Evolutionary conservation across 2,329 filamentous ascomycete genomes (phyloP), one percentile per base, ranked within the genome.

Genomic region (Colletotrichum chrysophilum): DNA sequence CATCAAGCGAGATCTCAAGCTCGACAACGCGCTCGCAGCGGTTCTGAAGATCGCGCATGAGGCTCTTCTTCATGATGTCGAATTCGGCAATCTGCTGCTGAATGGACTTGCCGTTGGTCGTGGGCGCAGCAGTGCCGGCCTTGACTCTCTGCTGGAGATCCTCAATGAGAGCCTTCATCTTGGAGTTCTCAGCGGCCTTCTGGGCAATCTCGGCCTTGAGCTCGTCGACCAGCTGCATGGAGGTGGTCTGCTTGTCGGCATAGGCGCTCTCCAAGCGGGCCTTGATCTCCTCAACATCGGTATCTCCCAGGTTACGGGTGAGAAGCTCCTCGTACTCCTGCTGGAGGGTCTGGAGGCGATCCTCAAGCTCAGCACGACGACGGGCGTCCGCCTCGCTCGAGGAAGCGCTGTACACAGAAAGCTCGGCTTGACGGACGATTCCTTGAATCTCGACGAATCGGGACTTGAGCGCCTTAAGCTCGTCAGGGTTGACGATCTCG

Each of bases 31-130:
- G 94, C 88, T 99, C 97, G 85, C 97, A 99, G 77, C 97, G 94
- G 88, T 99, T 98, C 86, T 99, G 97, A 79, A 99, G 89, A 86
- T 99, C 97, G 74, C 97, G 95, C 97, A 99, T 99, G 79, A 99
- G 89, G 79, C 95, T 98, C 92, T 99, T 99, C 93, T 99, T 99
- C 96, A 99, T 99, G 75, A 95, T 94, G 85, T 99, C 97, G 80
- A 99, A 99, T 84, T 99, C 97, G 74, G 96, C 95, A 85, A 99
- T 98, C 87, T 98, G 97, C 87, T 99, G 96, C 84, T 98, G 96
- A 60, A 98, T 92, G 14, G 95, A 97, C 90, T 98, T 98, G 89
- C 94, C 94, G 81, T 95, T 95, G 71, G 92, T 87, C 82, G 93
- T 95, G 30, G 93, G 90, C 21, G 88, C 89, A 12, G 86, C 82